Evolutionary conservation across 2,329 filamentous ascomycete species (phyloP), one percentile per base, ranked within the genome.

Genomic region (Didymosphaeria variabile): DNA sequence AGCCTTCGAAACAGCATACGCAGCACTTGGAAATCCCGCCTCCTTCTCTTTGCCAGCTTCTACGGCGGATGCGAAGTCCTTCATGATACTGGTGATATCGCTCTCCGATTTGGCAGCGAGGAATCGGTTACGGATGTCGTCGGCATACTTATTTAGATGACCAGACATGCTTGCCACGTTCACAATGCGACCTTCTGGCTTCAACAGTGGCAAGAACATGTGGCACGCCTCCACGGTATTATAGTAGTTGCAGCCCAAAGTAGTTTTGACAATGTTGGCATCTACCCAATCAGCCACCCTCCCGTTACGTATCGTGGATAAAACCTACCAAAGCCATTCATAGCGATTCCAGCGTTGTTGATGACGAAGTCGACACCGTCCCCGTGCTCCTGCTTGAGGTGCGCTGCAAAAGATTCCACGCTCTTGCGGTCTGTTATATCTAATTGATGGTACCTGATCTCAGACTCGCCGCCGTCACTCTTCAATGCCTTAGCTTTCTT

Each of bases 271-370:
- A 23, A 86, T 76, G 26, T 82, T 73, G 5, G 74, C 60, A 64
- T 85, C 80, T 80, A 5, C 4, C 2, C 6, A 1, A 8, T 53
- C 47, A 68, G 59, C 32, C 57, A 12, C 17, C 29, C 29, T 26
- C 23, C 34, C 21, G 49, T 34, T 38, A n/a, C 17, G 13, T 19
- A 38, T 36, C 3, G 6, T 36, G 1, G 17, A 42, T 13, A 12
- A 17, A 9, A 44, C 70, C 15, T 64, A 81, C 79, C 77, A 57
- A 83, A 84, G 2, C 82, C 82, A 6, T 81, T 64, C 73, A 83
- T 67, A 0, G 81, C 82, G 44, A 84, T 80, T 4, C 79, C 84
- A 0, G 84, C 84, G 61, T 86, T 86, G 72, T 86, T 86, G 72
- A 86, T 81, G 12, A 86, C 74, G 40, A 85, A 79, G 60, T 86